Conservation (phyloP, 1,284 basidiomycete genomes). For the Microbotryum violaceum region DNA sequence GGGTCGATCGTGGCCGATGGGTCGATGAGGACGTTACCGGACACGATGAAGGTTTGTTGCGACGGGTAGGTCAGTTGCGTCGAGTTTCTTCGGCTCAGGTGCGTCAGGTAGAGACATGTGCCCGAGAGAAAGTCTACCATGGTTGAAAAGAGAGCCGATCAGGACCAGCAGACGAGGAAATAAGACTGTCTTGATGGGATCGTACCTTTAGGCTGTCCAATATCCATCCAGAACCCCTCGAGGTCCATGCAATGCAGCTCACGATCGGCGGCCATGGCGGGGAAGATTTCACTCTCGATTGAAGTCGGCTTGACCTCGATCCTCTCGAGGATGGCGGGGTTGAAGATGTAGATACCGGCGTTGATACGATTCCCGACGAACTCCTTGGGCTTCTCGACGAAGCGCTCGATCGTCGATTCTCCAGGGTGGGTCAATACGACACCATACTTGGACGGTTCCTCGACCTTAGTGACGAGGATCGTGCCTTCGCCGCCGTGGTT, state of each 20-base stretch:
- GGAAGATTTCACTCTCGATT: slow-evolving; percentile 50
- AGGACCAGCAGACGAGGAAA: too few relatives aligned
- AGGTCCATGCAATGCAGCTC: slow-evolving; percentile 49
- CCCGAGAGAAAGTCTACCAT: slow-evolving; percentile 34
- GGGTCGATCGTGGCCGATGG: slow-evolving; percentile 46
- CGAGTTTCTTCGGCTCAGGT: slow-evolving; percentile 44
- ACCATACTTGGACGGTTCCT: slow-evolving; percentile 49
- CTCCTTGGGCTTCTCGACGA: slow-evolving; percentile 49
- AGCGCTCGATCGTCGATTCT: slow-evolving; percentile 47
- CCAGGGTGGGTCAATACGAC: slow-evolving; percentile 47
- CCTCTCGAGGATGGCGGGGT: slow-evolving; percentile 46
- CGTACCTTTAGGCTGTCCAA: slow-evolving; percentile 48
- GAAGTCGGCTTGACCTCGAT: slow-evolving; percentile 49
- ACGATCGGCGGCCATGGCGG: slow-evolving; percentile 45
- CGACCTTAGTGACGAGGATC: slow-evolving; percentile 50
- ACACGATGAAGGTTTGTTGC: slow-evolving; percentile 39
- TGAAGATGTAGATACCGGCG: slow-evolving; percentile 51
- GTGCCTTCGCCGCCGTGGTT: slow-evolving; percentile 47
- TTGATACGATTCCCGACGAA: slow-evolving; percentile 51
- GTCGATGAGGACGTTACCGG: slow-evolving; percentile 2
- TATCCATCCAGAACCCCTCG: slow-evolving; percentile 50
- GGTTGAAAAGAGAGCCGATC: too few relatives aligned
- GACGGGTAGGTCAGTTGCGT: slow-evolving; percentile 43
- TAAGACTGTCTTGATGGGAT: not conserved
- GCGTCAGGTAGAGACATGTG: slow-evolving; percentile 48